Percentiles rank a stretch among this genome's conserved stretches.
phyloP scores from a whole-genome alignment of 495 filamentous ascomycete species.

The Letharia columbiana region DNA sequence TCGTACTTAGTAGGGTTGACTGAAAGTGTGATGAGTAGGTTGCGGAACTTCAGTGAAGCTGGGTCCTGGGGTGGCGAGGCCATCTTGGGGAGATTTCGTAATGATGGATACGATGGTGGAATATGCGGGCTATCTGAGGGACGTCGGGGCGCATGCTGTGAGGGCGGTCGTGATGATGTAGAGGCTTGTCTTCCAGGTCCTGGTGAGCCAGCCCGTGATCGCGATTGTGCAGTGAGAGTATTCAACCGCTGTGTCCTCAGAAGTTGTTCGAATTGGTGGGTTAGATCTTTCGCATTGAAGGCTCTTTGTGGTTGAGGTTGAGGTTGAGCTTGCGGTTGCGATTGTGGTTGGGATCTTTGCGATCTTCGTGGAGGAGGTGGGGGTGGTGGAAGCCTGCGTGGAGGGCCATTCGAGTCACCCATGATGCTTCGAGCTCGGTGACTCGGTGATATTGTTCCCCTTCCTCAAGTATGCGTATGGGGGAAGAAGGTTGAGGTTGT shows the following conservation, averaged over 20 bases:
- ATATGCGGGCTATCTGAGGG: constrained; percentile 25
- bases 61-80: constrained; percentile 70
- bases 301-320: constrained; percentile 6
- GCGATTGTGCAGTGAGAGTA: constrained; percentile 53
- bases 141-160: constrained; percentile 35
- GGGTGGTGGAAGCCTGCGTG: constrained; percentile 20
- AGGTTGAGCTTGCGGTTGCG: background rate
- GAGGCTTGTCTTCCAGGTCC: constrained; percentile 18
- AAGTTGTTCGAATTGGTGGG: constrained; percentile 64
- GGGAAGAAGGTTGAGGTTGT: background rate
- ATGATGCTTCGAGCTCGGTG: constrained; percentile 3
- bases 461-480: background rate
- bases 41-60: constrained; percentile 72
- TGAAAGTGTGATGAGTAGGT: constrained; percentile 70
- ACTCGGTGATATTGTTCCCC: background rate
- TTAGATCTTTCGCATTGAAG: constrained; percentile 44
- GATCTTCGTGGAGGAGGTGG: constrained; percentile 19
- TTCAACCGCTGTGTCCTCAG: constrained; percentile 71
- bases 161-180: constrained; percentile 30
- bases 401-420: constrained; percentile 11
- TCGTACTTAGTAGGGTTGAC: constrained; percentile 86
- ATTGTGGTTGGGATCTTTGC: background rate
- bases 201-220: constrained; percentile 38
- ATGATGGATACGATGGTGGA: constrained; percentile 55
- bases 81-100: constrained; percentile 69